A percentile compares a stretch with the other conserved stretches of the same genome.
These are phyloP conservation scores for Pulchroboletus neoregius DNA, from an alignment of 1,284 basidiomycete species.

Conservation along the genomic window DNA sequence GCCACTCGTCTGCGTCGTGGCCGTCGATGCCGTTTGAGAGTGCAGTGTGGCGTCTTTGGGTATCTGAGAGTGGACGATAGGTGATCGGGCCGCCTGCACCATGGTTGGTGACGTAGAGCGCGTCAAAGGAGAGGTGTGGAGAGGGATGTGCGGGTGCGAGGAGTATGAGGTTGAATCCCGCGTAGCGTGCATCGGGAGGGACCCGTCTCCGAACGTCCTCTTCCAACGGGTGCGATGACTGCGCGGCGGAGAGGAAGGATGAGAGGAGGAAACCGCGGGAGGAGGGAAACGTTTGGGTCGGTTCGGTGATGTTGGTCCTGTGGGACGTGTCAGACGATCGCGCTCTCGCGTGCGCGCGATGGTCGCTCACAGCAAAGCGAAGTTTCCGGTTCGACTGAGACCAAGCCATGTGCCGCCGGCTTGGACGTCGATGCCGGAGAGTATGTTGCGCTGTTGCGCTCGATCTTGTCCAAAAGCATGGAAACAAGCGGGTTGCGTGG, in stretches of 20 bases:
- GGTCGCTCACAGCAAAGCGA: constrained; percentile 67
- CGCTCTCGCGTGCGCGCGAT: too few relatives aligned
- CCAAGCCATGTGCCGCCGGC: constrained; percentile 82
- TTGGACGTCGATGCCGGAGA: constrained; percentile 68
- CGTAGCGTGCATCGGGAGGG: constrained; percentile 49
- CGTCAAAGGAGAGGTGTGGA: constrained; percentile 42
- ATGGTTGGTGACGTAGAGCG: constrained; percentile 59
- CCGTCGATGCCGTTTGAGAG: constrained; percentile 73
- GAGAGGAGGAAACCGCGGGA: constrained; percentile 67
- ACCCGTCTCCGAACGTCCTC: constrained; percentile 44
- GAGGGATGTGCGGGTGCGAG: constrained; percentile 37
- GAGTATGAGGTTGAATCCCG: constrained; percentile 76
- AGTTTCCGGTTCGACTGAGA: constrained; percentile 54
- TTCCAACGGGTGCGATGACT: constrained; percentile 19
- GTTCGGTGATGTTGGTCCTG: constrained; percentile 80
- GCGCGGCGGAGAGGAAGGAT: constrained; percentile 46
- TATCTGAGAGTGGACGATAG: constrained; percentile 46
- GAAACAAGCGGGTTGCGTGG: constrained; percentile 61
- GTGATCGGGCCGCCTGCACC: constrained; percentile 59
- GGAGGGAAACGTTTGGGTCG: constrained; percentile 39
- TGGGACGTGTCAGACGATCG: too few relatives aligned
- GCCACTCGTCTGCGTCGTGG: constrained; percentile 55
- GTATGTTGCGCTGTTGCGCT: constrained; percentile 37
- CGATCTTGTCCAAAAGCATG: constrained; percentile 43
- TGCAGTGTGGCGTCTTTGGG: constrained; percentile 50